Base-by-base conservation (phyloP, 768 basidiomycete species). In the Serendipita sp. region DNA sequence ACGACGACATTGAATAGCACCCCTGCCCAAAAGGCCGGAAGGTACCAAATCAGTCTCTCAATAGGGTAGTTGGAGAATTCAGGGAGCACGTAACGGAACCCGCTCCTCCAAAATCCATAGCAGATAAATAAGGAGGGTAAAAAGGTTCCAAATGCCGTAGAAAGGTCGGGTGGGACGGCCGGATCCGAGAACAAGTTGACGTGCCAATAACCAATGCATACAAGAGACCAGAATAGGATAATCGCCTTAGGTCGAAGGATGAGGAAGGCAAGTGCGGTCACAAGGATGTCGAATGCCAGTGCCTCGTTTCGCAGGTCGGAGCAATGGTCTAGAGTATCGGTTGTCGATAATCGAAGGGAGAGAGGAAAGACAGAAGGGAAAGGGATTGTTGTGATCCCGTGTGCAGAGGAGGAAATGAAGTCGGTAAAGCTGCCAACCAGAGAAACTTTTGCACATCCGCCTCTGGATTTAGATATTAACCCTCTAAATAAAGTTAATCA, bases 131-230 rank as follows among this genome's bases (percentile, higher is more conserved):
- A 77, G 0, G 81, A 73, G 0, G 91, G 90, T 7, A 93, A 77
- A 75, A 93, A 93, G 3, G 81, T 80, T 35, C 80, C 81, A 68
- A 93, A 91, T 3, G 83, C 88, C n/a, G 77, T 75, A 64, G 86
- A 82, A 65, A 92, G 73, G 32, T 80, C 79, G 3, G 92, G 89
- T 41, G 88, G 86, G 3, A 78, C 78, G 1, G 77, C 78, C 3
- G 86, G 86, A 69, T 92, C 86, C 7, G 87, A 87, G 69, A 90
- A 91, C 45, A 93, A 79, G 0, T 82, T 76, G 64, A 90, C 77
- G 68, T 93, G 89, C 90, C 91, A 93, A 72, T 82, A 92, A 1
- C 89, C 87, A 51, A 89, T 86, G 75, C 83, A 88, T 3, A 88
- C 82, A n/a, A 89, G 76, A 69, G 79, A 84, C 86, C 87, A 89